Evolutionary conservation across 805 yeast genomes (phyloP).

Genomic region (Scheffersomyces lignosus): DNA sequence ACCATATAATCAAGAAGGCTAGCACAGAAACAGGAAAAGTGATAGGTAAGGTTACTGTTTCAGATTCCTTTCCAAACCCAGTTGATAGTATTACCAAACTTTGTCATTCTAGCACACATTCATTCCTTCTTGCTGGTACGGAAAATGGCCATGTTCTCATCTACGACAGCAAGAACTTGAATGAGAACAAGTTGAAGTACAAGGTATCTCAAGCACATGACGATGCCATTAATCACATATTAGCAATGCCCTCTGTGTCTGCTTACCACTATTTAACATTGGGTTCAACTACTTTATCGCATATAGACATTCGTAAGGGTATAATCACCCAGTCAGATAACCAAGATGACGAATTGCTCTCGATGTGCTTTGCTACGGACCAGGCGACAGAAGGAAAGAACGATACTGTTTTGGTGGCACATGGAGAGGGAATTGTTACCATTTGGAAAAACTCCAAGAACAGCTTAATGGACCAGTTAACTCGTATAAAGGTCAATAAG

Average conservation of each 20-base stretch:
- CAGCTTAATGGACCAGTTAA: slow-evolving; percentile 71
- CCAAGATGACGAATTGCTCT: slow-evolving; percentile 89
- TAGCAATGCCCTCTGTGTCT: slow-evolving; percentile 67
- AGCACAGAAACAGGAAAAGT: slow-evolving; percentile 74
- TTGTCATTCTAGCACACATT: slow-evolving; percentile 45
- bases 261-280: slow-evolving; percentile 76
- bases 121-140: slow-evolving; percentile 56
- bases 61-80: slow-evolving; percentile 16
- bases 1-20: slow-evolving; percentile 75
- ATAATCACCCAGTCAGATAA: slow-evolving; percentile 70
- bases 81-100: slow-evolving; percentile 43
- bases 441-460: slow-evolving; percentile 79
- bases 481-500: slow-evolving; percentile 66
- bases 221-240: slow-evolving; percentile 74
- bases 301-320: slow-evolving; percentile 76
- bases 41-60: slow-evolving; percentile 45
- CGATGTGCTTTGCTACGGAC: slow-evolving; percentile 65
- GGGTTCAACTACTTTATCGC: slow-evolving; percentile 80
- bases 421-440: slow-evolving; percentile 88
- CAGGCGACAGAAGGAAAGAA: slow-evolving; percentile 49
- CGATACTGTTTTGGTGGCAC: slow-evolving; percentile 72
- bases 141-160: slow-evolving; percentile 72
- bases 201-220: slow-evolving; percentile 61
- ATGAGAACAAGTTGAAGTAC: slow-evolving; percentile 41
- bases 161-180: slow-evolving; percentile 56